Conservation (phyloP, 345 rosid genomes). For the Gossypium sturtianum region DNA sequence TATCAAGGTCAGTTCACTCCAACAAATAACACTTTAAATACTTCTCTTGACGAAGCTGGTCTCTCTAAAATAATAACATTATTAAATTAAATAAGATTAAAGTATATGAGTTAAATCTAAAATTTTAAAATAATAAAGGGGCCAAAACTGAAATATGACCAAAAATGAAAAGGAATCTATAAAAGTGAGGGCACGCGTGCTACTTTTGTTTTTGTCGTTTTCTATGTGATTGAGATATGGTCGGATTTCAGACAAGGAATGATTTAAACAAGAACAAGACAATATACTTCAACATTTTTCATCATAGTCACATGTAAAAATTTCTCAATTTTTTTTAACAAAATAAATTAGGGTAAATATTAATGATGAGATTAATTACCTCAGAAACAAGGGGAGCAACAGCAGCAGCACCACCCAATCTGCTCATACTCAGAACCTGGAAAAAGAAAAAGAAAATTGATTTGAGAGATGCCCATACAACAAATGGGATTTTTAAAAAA, state of each 20-base stretch:
- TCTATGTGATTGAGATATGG: constrained; percentile 15
- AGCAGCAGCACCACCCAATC: constrained; percentile 82
- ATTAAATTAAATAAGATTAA: too few species aligned
- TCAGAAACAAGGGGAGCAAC: constrained; percentile 83
- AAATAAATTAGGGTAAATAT: neutral
- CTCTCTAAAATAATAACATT: too few species aligned
- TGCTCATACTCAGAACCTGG: constrained; percentile 95
- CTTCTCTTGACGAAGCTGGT: too few species aligned
- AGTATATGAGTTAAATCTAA: too few species aligned
- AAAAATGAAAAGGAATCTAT: constrained; percentile 34
- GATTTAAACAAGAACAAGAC: neutral
- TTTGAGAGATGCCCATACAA: constrained; percentile 17
- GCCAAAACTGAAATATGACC: neutral
- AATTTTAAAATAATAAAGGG: too few species aligned
- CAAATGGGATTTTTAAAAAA: neutral
- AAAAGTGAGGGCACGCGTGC: constrained; percentile 78
- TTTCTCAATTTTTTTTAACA: too few species aligned
- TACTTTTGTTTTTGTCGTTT: constrained; percentile 47
- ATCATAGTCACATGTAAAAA: neutral
- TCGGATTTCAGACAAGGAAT: neutral
- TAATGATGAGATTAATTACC: constrained; percentile 29
- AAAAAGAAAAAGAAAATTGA: constrained; percentile 22
- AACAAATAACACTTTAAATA: too few species aligned
- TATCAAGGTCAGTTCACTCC: too few species aligned
- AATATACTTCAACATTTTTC: neutral